Percentiles rank a stretch among this genome's conserved stretches.
phyloP scores from a whole-genome alignment of 225 moss, liverwort and hornwort genomes.

The Physcomitrium patens region DNA sequence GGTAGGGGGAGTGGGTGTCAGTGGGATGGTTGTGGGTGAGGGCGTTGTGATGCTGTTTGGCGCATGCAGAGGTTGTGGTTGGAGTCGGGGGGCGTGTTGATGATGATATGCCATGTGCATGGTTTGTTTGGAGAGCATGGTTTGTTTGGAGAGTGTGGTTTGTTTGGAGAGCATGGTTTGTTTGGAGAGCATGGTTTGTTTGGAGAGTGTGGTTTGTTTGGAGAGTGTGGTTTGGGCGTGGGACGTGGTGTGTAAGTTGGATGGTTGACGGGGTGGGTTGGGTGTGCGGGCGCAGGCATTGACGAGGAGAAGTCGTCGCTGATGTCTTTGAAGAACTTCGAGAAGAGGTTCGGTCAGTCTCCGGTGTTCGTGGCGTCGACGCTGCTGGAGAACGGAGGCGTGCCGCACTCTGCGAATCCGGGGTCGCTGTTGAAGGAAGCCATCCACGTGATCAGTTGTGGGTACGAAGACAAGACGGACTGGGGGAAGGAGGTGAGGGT shows the following conservation, averaged over 20 bases:
- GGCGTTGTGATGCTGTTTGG: too few species aligned
- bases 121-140: too few species aligned
- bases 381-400: constrained; percentile 58
- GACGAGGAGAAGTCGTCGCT: constrained; percentile 67
- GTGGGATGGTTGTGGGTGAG: not conserved
- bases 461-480: constrained; percentile 74
- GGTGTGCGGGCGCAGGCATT: constrained; percentile 36
- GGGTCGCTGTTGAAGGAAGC: constrained; percentile 74
- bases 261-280: too few species aligned
- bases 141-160: too few species aligned
- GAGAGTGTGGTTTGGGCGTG: too few species aligned
- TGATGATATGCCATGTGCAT: too few species aligned
- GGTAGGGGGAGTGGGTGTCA: constrained; percentile 30
- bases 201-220: too few species aligned
- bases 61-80: too few species aligned
- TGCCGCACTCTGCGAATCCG: constrained; percentile 56
- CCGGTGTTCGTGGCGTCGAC: constrained; percentile 68
- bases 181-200: too few species aligned
- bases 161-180: too few species aligned
- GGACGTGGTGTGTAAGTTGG: too few species aligned
- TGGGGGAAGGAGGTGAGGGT: constrained; percentile 76
- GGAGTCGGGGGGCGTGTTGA: too few species aligned
- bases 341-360: constrained; percentile 74
- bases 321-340: constrained; percentile 57
- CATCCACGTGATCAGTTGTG: constrained; percentile 81